Conservation (phyloP, 1,139 yeast species). For the Pichia sp. region DNA sequence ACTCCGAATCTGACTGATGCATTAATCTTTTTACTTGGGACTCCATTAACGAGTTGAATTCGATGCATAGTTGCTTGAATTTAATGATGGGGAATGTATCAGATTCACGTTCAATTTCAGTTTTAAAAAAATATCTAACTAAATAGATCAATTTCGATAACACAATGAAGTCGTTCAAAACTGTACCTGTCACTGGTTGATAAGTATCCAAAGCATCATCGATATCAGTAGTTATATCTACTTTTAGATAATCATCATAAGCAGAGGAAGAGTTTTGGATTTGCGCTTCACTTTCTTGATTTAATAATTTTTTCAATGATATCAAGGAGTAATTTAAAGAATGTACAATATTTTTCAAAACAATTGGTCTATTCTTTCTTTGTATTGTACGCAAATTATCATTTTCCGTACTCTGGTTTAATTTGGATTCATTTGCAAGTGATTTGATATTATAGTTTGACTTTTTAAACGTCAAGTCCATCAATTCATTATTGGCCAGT, state of each 20-base stretch:
- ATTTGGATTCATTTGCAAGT: slow-evolving; percentile 15
- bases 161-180: slow-evolving; percentile 3
- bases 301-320: slow-evolving; percentile 8
- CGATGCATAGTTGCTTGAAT: slow-evolving; percentile 12
- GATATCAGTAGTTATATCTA: not conserved
- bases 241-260: too few relatives aligned
- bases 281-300: too few relatives aligned
- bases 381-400: slow-evolving; percentile 9
- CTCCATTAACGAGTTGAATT: slow-evolving; percentile 15
- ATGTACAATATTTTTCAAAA: slow-evolving; percentile 21
- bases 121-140: slow-evolving; percentile 14
- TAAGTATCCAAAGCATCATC: slow-evolving; percentile 2
- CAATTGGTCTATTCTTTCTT: slow-evolving; percentile 10
- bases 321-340: slow-evolving; percentile 17
- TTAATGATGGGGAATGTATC: slow-evolving; percentile 12
- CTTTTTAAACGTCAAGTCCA: slow-evolving; percentile 20
- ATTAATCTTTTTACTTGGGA: slow-evolving; percentile 12
- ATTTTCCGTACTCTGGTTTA: slow-evolving; percentile 5
- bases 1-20: slow-evolving; percentile 24
- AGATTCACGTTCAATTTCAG: slow-evolving; percentile 7
- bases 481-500: slow-evolving; percentile 19
- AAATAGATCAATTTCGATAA: slow-evolving; percentile 20
- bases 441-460: slow-evolving; percentile 19
- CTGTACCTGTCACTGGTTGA: slow-evolving; percentile 4
- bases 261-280: too few relatives aligned